Percentiles rank a stretch among this genome's conserved stretches.
These are phyloP conservation scores for Chaetomium olivaceum DNA, from an alignment of 2,329 filamentous ascomycete genomes.

Conservation along the genomic window DNA sequence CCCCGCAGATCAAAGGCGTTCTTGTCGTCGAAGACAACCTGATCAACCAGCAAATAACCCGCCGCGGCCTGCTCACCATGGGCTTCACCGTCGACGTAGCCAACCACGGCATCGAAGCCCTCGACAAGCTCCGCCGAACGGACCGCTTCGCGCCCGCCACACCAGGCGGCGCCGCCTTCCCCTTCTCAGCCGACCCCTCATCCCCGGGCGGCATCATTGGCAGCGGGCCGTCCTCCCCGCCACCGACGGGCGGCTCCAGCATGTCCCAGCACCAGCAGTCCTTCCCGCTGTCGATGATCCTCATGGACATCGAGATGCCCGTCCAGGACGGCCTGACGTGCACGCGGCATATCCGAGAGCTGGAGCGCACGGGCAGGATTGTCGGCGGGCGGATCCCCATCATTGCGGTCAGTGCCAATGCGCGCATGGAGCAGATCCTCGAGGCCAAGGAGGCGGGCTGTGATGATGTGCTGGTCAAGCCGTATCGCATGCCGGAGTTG, in stretches of 20 bases:
- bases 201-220: background rate
- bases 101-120: constrained; percentile 58
- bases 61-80: constrained; percentile 51
- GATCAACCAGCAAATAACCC: constrained; percentile 60
- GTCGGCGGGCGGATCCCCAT: constrained; percentile 58
- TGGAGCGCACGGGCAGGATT: constrained; percentile 57
- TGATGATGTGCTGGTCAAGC: constrained; percentile 71
- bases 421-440: constrained; percentile 60
- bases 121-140: constrained; percentile 48
- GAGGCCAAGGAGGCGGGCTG: constrained; percentile 54
- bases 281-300: constrained; percentile 58
- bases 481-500: constrained; percentile 64
- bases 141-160: constrained; percentile 29
- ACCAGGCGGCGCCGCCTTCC: background rate
- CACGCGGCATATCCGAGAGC: constrained; percentile 62
- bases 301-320: constrained; percentile 80
- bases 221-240: background rate
- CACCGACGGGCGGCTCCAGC: background rate
- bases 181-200: background rate
- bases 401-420: constrained; percentile 69
- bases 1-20: constrained; percentile 43
- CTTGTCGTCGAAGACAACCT: constrained; percentile 63
- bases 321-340: constrained; percentile 70
- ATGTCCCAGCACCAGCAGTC: constrained; percentile 3
- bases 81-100: constrained; percentile 56